Evolutionary conservation across 2,329 filamentous ascomycete genomes (phyloP).

Genomic region (Colletotrichum coccodes): DNA sequence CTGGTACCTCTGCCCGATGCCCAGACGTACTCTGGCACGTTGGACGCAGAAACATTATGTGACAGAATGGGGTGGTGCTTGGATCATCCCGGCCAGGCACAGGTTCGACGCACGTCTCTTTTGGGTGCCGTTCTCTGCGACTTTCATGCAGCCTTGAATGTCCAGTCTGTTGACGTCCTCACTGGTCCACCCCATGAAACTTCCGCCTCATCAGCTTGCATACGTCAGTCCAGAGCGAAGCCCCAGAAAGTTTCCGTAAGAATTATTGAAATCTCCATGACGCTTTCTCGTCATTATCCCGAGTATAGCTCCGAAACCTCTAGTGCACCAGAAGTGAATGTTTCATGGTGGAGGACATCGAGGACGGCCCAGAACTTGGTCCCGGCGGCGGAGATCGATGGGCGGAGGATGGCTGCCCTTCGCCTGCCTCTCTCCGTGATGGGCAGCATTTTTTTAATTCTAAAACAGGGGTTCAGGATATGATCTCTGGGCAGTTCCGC

Average conservation of each 20-base stretch:
- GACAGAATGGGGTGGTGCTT: neutral
- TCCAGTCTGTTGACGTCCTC: neutral
- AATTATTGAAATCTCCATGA: neutral
- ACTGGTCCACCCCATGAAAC: neutral
- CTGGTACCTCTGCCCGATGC: conserved; percentile 10
- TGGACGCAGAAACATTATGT: neutral
- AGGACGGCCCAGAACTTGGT: conserved; percentile 8
- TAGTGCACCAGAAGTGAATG: neutral
- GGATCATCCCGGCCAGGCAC: neutral
- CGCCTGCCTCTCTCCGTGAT: neutral
- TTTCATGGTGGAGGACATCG: neutral
- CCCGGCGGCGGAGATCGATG: neutral
- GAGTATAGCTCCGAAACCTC: conserved; percentile 13
- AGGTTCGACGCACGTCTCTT: conserved; percentile 4
- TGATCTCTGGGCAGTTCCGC: neutral
- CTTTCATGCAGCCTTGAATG: neutral
- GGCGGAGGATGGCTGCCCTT: neutral
- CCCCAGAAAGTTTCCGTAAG: neutral
- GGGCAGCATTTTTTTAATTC: neutral
- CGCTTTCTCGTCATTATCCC: neutral
- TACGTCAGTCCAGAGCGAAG: neutral
- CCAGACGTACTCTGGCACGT: neutral
- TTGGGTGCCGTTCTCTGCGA: neutral
- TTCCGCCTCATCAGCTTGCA: neutral
- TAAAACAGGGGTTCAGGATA: neutral